Percentiles rank a stretch among this genome's conserved stretches.
phyloP scores from a whole-genome alignment of 345 rosid species.

The Populus nigra region DNA sequence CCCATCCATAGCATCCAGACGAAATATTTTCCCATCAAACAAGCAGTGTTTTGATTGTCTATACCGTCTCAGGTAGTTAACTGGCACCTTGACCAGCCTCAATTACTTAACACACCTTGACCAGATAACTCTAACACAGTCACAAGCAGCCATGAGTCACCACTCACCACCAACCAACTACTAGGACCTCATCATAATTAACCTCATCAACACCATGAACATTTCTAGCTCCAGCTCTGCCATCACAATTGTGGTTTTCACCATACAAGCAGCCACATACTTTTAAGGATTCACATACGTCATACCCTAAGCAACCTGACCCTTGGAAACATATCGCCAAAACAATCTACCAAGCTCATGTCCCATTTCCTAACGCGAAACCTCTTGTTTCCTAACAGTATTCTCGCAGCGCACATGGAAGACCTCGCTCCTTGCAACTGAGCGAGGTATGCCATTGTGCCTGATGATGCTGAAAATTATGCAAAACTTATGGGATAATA shows the following conservation, averaged over 20 bases:
- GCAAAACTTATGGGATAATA: background rate
- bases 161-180: background rate
- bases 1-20: background rate
- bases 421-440: background rate
- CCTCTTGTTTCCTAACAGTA: background rate
- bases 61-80: background rate
- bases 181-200: background rate
- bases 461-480: background rate
- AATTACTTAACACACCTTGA: background rate
- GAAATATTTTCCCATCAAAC: background rate
- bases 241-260: background rate
- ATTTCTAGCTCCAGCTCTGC: background rate
- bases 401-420: background rate
- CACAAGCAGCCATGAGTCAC: background rate
- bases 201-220: background rate
- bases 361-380: background rate
- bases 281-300: background rate
- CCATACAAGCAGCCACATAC: background rate
- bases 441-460: background rate
- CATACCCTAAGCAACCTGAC: background rate
- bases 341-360: background rate
- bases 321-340: background rate
- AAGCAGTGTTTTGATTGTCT: background rate
- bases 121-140: background rate
- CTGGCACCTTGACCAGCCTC: background rate